These are phyloP conservation scores for Telfairia occidentalis DNA, from an alignment of 331 rosid genomes.

Conservation along the genomic window DNA sequence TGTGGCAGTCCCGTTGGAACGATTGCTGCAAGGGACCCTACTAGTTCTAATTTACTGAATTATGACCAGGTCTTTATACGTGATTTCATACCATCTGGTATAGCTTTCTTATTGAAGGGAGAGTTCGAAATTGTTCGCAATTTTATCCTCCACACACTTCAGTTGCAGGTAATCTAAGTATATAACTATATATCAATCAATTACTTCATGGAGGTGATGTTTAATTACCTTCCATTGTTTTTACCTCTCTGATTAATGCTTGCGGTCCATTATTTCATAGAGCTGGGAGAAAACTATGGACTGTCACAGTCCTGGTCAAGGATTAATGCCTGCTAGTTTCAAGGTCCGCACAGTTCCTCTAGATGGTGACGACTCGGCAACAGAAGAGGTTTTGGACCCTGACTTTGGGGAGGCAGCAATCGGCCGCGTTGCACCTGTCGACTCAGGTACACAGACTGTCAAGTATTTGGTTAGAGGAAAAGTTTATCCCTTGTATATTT, in stretches of 20 bases:
- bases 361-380: slow-evolving; percentile 68
- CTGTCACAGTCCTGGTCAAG: slow-evolving; percentile 92
- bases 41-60: slow-evolving; percentile 50
- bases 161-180: slow-evolving; percentile 54
- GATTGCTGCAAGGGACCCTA: slow-evolving; percentile 72
- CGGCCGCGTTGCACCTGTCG: slow-evolving; percentile 90
- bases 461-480: background rate
- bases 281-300: slow-evolving; percentile 98
- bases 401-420: slow-evolving; percentile 94
- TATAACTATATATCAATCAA: background rate
- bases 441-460: slow-evolving; percentile 46
- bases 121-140: slow-evolving; percentile 80
- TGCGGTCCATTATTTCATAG: slow-evolving; percentile 21
- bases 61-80: slow-evolving; percentile 86
- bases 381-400: slow-evolving; percentile 84
- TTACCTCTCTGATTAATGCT: background rate
- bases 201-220: background rate
- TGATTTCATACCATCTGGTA: slow-evolving; percentile 84
- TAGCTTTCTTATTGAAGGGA: slow-evolving; percentile 79
- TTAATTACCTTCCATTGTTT: background rate
- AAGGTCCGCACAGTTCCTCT: slow-evolving; percentile 76
- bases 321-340: slow-evolving; percentile 90
- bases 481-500: background rate
- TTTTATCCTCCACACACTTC: slow-evolving; percentile 76
- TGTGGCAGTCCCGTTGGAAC: slow-evolving; percentile 80